These are phyloP conservation scores for Phaseolus coccineus DNA, from an alignment of 331 rosid genomes.

Conservation along the genomic window DNA sequence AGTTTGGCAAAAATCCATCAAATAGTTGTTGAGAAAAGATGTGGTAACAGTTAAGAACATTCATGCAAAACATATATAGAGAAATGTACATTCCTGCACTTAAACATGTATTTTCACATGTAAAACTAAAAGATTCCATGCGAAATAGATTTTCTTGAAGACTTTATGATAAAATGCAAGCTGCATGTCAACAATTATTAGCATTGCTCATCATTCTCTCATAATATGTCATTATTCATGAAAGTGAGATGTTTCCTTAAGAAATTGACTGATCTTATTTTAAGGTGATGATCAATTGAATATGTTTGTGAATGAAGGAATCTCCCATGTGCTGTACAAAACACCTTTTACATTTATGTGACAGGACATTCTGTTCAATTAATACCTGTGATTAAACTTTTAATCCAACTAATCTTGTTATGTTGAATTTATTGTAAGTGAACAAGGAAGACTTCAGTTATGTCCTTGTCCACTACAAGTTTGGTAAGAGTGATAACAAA, in stretches of 20 bases:
- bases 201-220: not conserved
- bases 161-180: not conserved
- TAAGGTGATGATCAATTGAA: not conserved
- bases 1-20: not conserved
- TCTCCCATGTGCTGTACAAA: conserved; percentile 3
- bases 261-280: not conserved
- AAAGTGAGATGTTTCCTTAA: not conserved
- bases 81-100: not conserved
- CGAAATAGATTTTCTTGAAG: not conserved
- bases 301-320: conserved; percentile 16
- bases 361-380: not conserved
- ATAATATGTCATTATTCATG: conserved; percentile 25
- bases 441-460: not conserved
- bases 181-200: not conserved
- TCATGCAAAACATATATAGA: not conserved
- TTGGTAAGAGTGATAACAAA: not conserved
- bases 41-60: not conserved
- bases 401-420: not conserved
- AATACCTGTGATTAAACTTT: not conserved
- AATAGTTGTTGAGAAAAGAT: not conserved
- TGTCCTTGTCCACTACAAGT: conserved; percentile 8
- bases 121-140: not conserved
- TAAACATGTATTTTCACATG: not conserved
- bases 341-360: not conserved
- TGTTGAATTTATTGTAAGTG: not conserved